Percentiles rank a stretch among this genome's conserved stretches.
These are phyloP conservation scores for Pythium brachiatum DNA, from an alignment of 352 stramenopile genomes.

Conservation along the genomic window DNA sequence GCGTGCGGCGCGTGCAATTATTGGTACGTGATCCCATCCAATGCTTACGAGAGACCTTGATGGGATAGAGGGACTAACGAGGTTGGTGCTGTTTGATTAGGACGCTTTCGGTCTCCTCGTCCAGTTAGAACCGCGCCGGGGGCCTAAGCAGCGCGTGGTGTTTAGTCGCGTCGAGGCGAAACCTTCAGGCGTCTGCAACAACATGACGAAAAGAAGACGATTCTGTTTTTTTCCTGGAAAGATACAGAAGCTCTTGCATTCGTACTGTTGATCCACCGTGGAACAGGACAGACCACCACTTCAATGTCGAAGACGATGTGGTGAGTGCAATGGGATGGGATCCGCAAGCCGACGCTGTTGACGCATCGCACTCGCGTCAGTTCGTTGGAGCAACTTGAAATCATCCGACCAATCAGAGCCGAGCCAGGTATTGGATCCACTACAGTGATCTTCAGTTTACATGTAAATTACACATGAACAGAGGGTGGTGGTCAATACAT, in stretches of 20 bases:
- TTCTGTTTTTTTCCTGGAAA: neutral
- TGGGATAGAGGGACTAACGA: neutral
- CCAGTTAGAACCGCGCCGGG: neutral
- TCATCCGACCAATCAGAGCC: constrained; percentile 9
- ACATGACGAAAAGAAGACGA: no score
- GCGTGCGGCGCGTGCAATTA: constrained; percentile 19
- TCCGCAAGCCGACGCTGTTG: constrained; percentile 3
- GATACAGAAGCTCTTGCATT: neutral
- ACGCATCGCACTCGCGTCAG: constrained; percentile 1
- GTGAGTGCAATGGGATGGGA: neutral
- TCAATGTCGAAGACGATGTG: constrained; percentile 19
- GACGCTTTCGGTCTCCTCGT: neutral
- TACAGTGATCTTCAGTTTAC: neutral
- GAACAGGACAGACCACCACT: no score
- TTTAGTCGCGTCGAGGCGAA: neutral
- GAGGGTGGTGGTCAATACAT: neutral
- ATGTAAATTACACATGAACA: neutral
- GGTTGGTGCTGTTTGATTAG: neutral
- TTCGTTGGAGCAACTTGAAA: neutral
- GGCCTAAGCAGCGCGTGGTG: neutral
- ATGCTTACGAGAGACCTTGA: neutral
- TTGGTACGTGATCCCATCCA: constrained; percentile 25
- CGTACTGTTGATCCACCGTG: no score
- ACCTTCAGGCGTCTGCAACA: no score
- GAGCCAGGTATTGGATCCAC: neutral